phyloP scores from a whole-genome alignment of 2,329 filamentous ascomycete species.

The Alternaria alternata region DNA sequence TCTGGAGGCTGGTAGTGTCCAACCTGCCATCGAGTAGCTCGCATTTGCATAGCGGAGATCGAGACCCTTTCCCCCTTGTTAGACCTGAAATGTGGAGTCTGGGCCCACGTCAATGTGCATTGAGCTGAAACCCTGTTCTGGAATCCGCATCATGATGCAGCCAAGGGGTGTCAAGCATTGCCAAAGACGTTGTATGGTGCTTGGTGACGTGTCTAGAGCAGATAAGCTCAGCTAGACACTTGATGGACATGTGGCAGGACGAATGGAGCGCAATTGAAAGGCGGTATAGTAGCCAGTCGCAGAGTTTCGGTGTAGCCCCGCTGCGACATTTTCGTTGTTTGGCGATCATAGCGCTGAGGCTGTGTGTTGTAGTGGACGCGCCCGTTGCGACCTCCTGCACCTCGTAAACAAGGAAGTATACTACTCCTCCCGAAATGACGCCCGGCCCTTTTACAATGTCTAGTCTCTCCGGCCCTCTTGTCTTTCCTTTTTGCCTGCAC shows the following conservation, averaged over 20 bases:
- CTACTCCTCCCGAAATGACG: constrained; percentile 28
- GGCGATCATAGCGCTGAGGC: constrained; percentile 19
- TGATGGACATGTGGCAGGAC: not conserved
- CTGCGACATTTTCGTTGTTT: constrained; percentile 11
- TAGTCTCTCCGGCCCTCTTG: constrained; percentile 12
- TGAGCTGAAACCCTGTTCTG: constrained; percentile 23
- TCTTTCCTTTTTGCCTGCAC: constrained; percentile 10
- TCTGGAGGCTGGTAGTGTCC: not conserved
- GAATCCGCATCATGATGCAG: constrained; percentile 7
- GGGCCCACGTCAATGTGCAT: constrained; percentile 30
- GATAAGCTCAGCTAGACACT: constrained; percentile 14
- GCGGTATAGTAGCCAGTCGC: not conserved
- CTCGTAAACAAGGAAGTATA: constrained; percentile 34
- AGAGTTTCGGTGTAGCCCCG: constrained; percentile 13
- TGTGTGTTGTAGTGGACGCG: constrained; percentile 5
- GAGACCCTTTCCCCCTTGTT: constrained; percentile 4
- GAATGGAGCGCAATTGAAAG: constrained; percentile 3
- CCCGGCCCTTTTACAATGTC: constrained; percentile 13
- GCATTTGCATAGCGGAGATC: constrained; percentile 1
- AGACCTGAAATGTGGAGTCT: constrained; percentile 8
- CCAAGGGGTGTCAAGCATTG: constrained; percentile 39
- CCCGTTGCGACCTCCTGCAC: constrained; percentile 12
- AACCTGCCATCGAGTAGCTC: not conserved
- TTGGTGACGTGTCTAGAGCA: constrained; percentile 36
- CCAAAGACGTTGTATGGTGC: constrained; percentile 24